Conservation (phyloP, 371 early-diverging fungal genomes). For the Nematocida sp. region DNA sequence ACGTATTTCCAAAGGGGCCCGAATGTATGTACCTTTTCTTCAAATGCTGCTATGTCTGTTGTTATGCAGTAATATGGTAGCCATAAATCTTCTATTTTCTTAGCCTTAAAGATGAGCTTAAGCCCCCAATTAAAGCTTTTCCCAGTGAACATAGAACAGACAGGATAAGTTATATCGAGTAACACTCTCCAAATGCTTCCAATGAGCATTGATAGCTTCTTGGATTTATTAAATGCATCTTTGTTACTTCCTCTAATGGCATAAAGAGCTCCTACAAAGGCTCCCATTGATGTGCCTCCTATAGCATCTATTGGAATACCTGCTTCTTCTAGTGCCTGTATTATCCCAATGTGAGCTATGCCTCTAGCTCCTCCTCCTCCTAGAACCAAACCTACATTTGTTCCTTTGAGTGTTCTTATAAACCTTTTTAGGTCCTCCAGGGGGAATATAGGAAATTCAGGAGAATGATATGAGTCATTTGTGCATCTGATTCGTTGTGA, state of each 20-base stretch:
- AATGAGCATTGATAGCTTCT: conserved; percentile 74
- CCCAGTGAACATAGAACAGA: conserved; percentile 65
- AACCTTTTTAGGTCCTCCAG: conserved; percentile 70
- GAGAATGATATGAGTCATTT: not conserved
- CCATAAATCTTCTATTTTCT: conserved; percentile 93
- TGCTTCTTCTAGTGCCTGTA: conserved; percentile 89
- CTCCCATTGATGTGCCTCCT: conserved; percentile 93
- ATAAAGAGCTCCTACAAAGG: conserved; percentile 87
- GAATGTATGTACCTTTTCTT: conserved; percentile 77
- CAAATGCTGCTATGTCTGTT: conserved; percentile 85
- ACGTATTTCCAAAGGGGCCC: conserved; percentile 93
- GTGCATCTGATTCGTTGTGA: conserved; percentile 7
- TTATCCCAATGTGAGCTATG: conserved; percentile 83
- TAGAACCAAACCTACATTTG: conserved; percentile 88
- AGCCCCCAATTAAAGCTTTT: conserved; percentile 85
- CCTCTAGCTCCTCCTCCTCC: conserved; percentile 98
- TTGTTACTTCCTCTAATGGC: conserved; percentile 78
- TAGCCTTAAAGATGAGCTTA: conserved; percentile 81
- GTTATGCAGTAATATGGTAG: conserved; percentile 87
- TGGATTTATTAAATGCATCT: conserved; percentile 74
- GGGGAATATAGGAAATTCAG: conserved; percentile 20
- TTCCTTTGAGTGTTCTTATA: conserved; percentile 79
- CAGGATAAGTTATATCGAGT: conserved; percentile 87
- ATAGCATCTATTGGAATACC: conserved; percentile 87
- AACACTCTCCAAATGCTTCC: conserved; percentile 77